Base-by-base conservation (phyloP, 192 early-diverging fungal species). In the Gamsiella multidivaricata region DNA sequence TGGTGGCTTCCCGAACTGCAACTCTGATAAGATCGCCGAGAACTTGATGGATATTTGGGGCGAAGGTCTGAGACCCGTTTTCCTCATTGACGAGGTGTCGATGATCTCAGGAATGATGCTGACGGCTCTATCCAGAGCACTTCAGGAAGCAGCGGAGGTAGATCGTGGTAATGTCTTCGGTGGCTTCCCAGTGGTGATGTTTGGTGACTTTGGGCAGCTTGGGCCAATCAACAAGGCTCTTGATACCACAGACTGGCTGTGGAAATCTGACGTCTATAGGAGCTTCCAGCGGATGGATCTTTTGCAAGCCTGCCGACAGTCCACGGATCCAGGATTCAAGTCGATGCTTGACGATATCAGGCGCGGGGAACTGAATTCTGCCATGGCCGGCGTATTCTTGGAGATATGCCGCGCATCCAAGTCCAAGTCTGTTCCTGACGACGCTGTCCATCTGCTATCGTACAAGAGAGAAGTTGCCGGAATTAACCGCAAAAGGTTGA, bases 151-250 rank as follows among this genome's bases (percentile, higher is more conserved):
- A 36, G 64, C 11, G 14, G 5, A 45, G 0, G 42, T 46, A 17
- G 42, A 65, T 46, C 1, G 17, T 6, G 64, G 64, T 17, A 26
- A 34, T 9, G 32, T 31, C 11, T 55, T 55, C 32, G 53, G 53
- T 45, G 53, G 53, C 2, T 46, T 34, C 10, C 52, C 51, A 5
- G 64, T 65, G n/a, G 26, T 55, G 2, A 42, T 64, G 63, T 65
- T 65, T 54, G 63, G 63, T 8, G 63, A 65, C 52, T 65, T 54
- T 54, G 63, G 63, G 3, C 63, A 65, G 51, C 28, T 54, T 0
- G 63, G 63, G 29, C 51, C 63, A 34, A 47, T 55, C 23, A 66
- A 56, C 65, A 66, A 66, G 12, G 26, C 45, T 8, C 2, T 56
- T 14, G 41, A 51, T 31, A 54, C 50, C 5, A 54, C 63, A 37